phyloP scores from a whole-genome alignment of 2,329 filamentous ascomycete genomes.

The Didymella exigua region DNA sequence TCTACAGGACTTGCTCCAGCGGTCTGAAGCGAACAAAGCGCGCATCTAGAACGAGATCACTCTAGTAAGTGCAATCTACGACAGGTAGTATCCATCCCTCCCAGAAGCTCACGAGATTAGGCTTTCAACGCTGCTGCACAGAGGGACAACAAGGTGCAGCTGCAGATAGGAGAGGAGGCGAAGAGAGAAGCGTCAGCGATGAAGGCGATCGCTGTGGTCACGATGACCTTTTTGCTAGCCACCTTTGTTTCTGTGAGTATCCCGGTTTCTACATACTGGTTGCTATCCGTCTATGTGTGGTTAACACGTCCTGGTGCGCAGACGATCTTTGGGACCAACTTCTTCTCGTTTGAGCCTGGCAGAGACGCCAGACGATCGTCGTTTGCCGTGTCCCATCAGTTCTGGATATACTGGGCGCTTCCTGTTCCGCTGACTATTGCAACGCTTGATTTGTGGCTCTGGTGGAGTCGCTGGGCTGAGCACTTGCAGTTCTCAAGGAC shows the following conservation, averaged over 20 bases:
- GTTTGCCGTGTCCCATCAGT: slow-evolving; percentile 16
- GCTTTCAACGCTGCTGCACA: slow-evolving; percentile 25
- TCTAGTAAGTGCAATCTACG: neutral
- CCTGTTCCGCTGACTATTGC: slow-evolving; percentile 18
- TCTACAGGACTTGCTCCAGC: neutral
- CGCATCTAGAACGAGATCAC: neutral
- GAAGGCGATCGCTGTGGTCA: neutral
- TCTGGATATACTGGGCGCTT: slow-evolving; percentile 28
- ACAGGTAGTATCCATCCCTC: neutral
- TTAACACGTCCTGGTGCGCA: no score
- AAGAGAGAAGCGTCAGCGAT: slow-evolving; percentile 21
- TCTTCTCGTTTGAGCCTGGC: neutral
- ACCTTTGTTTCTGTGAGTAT: neutral
- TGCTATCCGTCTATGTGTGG: no score
- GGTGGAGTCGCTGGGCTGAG: slow-evolving; percentile 16
- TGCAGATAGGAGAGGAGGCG: slow-evolving; percentile 27
- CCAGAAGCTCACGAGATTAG: slow-evolving; percentile 17
- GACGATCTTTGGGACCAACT: neutral
- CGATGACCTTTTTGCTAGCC: neutral
- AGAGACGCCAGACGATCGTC: neutral
- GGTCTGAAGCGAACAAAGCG: neutral
- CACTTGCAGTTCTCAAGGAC: no score
- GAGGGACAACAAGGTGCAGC: slow-evolving; percentile 22
- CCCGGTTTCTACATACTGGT: no score
- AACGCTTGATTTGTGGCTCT: slow-evolving; percentile 24